Evolutionary conservation across 306 rosid genomes (phyloP).

Genomic region (Begonia masoniana): DNA sequence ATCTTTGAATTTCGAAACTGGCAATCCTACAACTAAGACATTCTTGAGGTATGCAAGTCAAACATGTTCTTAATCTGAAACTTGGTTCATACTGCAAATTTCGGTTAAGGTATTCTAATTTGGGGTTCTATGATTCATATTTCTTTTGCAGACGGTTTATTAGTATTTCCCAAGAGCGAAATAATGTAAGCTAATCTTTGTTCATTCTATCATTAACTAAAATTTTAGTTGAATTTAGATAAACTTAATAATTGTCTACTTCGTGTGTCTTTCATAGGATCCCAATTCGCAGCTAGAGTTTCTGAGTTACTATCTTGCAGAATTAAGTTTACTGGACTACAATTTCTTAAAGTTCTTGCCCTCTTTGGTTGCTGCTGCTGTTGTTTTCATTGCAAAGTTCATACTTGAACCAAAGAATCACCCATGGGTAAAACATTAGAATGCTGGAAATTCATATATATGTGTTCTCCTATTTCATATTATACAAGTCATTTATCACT

Average conservation of each 20-base stretch:
- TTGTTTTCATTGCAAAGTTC: constrained; percentile 55
- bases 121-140: no score
- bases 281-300: constrained; percentile 59
- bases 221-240: constrained; percentile 10
- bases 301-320: constrained; percentile 66
- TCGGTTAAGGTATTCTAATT: neutral
- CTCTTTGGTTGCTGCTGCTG: constrained; percentile 81
- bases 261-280: constrained; percentile 20
- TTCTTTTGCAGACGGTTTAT: no score
- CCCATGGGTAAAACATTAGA: constrained; percentile 59
- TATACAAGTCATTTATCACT: constrained; percentile 1
- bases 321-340: constrained; percentile 79
- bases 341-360: constrained; percentile 61
- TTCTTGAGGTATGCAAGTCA: constrained; percentile 46
- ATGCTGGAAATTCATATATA: neutral
- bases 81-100: neutral
- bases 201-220: neutral
- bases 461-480: neutral
- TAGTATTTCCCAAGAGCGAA: no score
- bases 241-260: neutral
- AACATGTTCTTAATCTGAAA: no score
- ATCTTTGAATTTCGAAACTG: constrained; percentile 64
- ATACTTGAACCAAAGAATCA: constrained; percentile 35
- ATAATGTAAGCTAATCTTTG: no score
- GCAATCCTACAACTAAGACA: constrained; percentile 70